Evolutionary conservation across 1,139 yeast species (phyloP).

Genomic region (Sugiyamaella castrensis): DNA sequence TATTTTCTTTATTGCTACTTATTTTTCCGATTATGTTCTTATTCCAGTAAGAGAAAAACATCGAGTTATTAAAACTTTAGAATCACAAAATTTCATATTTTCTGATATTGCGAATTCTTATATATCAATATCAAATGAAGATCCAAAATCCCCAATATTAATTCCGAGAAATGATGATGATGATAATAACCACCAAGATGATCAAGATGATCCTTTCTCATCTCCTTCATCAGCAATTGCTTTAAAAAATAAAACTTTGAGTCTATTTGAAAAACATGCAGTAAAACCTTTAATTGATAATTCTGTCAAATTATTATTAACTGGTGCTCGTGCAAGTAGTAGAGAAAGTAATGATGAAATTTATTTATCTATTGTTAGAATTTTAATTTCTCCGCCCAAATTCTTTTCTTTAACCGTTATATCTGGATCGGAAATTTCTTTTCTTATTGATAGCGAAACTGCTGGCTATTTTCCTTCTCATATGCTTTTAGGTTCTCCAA

Average conservation of each 20-base stretch:
- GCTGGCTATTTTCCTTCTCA: constrained; percentile 34
- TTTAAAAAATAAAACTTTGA: constrained; percentile 38
- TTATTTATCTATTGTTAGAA: constrained; percentile 28
- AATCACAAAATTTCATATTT: constrained; percentile 45
- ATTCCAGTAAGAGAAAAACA: constrained; percentile 49
- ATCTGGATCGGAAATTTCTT: constrained; percentile 51
- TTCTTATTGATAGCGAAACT: constrained; percentile 47
- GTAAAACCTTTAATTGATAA: constrained; percentile 49
- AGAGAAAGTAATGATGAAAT: constrained; percentile 24
- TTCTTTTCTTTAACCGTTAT: constrained; percentile 59
- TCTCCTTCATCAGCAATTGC: background rate
- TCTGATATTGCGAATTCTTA: constrained; percentile 40
- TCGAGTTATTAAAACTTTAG: constrained; percentile 47
- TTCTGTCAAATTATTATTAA: constrained; percentile 47
- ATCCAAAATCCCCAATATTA: background rate
- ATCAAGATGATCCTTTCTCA: background rate
- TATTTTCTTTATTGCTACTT: constrained; percentile 61
- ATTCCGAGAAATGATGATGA: background rate
- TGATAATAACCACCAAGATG: background rate
- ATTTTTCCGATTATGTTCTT: constrained; percentile 64
- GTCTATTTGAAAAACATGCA: constrained; percentile 37
- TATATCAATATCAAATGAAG: constrained; percentile 15
- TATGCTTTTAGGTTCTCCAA: constrained; percentile 53
- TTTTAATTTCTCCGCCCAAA: constrained; percentile 40
- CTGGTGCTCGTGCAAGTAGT: constrained; percentile 28